Evolutionary conservation across 805 yeast genomes (phyloP).

Genomic region (Teunomyces atbi): DNA sequence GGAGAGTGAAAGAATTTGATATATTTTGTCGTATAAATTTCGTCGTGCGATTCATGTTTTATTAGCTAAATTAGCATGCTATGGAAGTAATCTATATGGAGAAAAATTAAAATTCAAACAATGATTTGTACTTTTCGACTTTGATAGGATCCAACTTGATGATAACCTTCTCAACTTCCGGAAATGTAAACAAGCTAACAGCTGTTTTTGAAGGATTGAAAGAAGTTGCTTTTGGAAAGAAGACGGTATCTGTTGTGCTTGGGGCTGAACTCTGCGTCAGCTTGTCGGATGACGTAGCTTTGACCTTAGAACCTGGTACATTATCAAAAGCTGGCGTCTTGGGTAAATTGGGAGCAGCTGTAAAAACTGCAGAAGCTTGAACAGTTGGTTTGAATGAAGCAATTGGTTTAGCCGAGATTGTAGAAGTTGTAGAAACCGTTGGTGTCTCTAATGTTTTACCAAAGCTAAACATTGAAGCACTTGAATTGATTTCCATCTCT

Average conservation of each 20-base stretch:
- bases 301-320: slow-evolving; percentile 1
- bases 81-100: not conserved
- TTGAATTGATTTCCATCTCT: not conserved
- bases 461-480: not conserved
- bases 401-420: not conserved
- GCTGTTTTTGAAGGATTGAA: not conserved
- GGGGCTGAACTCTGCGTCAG: not conserved
- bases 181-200: slow-evolving; percentile 18
- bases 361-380: not conserved
- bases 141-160: slow-evolving; percentile 22
- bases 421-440: not conserved
- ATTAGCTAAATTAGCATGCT: not conserved
- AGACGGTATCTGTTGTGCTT: not conserved
- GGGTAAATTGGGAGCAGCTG: not conserved
- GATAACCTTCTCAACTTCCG: slow-evolving; percentile 17
- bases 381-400: not conserved
- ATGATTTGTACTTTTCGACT: slow-evolving; percentile 25
- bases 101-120: slow-evolving; percentile 16
- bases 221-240: not conserved
- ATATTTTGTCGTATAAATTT: not conserved
- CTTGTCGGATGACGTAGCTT: not conserved
- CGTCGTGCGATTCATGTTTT: not conserved
- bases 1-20: not conserved
- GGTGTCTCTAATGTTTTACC: not conserved
- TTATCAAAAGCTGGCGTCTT: not conserved